A percentile compares a stretch with the other conserved stretches of the same genome.
Conservation (phyloP, 345 rosid species). For the Balakata baccata region DNA sequence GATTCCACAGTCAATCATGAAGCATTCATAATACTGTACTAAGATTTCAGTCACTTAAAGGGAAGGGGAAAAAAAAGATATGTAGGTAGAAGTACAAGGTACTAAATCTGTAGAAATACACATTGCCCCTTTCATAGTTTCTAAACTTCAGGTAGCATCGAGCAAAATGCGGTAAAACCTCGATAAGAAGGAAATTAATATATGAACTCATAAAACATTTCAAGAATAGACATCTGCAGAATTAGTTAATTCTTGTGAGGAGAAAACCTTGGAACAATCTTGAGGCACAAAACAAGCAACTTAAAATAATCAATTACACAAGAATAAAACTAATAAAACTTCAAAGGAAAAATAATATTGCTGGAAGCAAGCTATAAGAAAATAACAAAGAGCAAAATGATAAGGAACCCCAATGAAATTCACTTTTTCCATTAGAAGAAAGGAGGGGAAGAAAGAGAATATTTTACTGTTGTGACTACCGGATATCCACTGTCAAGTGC, state of each 20-base stretch:
- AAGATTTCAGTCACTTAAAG: background rate
- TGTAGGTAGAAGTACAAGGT: background rate
- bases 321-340: background rate
- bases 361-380: background rate
- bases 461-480: background rate
- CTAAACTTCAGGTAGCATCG: background rate
- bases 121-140: background rate
- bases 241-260: background rate
- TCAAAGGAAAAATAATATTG: background rate
- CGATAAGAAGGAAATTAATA: background rate
- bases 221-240: background rate
- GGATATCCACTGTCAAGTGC: background rate
- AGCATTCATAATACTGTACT: constrained; percentile 1
- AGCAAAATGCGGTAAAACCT: background rate
- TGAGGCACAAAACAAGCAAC: background rate
- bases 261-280: background rate
- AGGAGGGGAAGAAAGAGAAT: background rate
- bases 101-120: background rate
- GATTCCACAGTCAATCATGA: constrained; percentile 5
- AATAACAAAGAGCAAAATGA: background rate
- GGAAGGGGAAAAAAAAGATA: too few relatives aligned
- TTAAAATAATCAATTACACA: background rate
- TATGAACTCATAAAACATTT: background rate
- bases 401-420: background rate
- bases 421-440: background rate